A percentile compares a stretch with the other conserved stretches of the same genome.
phyloP scores from a whole-genome alignment of 257 asterid species.

The Scutellaria galericulata region DNA sequence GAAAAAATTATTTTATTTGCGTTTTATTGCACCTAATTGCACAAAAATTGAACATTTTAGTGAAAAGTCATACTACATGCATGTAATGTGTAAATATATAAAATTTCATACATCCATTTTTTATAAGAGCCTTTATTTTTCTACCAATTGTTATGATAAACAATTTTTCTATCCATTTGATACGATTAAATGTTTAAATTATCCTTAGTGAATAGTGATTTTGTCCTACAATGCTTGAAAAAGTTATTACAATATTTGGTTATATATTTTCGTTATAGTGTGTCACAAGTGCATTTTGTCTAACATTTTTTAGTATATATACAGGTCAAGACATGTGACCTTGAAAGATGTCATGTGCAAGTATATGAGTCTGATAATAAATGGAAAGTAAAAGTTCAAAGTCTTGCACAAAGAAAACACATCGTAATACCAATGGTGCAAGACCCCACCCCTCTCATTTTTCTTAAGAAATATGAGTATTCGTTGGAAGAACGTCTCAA shows the following conservation, averaged over 20 bases:
- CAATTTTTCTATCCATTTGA: too few relatives aligned
- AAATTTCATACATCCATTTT: too few relatives aligned
- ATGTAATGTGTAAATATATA: too few relatives aligned
- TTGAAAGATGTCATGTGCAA: not conserved
- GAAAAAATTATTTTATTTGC: not conserved
- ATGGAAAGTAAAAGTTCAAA: constrained; percentile 4
- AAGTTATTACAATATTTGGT: too few relatives aligned
- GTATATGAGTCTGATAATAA: not conserved
- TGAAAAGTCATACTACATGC: too few relatives aligned
- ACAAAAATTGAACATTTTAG: too few relatives aligned
- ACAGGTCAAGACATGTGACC: not conserved
- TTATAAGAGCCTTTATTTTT: too few relatives aligned
- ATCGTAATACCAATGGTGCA: not conserved
- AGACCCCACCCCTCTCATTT: constrained; percentile 5
- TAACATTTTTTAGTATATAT: not conserved
- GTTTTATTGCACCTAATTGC: not conserved
- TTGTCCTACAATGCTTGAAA: too few relatives aligned
- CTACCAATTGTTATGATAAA: too few relatives aligned
- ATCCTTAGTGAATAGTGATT: too few relatives aligned
- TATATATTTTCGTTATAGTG: too few relatives aligned
- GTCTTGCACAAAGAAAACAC: not conserved
- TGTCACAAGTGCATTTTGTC: not conserved
- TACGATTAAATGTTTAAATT: too few relatives aligned
- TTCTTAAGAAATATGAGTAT: not conserved
- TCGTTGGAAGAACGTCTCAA: constrained; percentile 10